Base-by-base conservation (phyloP, 495 filamentous ascomycete genomes). In the Thozetella sp. region DNA sequence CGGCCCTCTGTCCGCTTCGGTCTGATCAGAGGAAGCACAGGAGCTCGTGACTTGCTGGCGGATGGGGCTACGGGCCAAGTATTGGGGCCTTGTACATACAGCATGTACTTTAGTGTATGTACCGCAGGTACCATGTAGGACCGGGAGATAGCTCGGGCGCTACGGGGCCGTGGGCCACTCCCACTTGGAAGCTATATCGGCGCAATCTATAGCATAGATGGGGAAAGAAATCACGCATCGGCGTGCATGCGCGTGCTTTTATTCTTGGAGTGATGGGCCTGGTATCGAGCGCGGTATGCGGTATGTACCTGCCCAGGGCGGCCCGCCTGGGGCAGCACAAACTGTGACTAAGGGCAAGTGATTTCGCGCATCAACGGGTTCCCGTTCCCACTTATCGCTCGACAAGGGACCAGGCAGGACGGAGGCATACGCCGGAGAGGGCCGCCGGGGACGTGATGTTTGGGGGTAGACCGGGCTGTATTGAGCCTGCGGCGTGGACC, bases 141-240 rank as follows among this genome's bases (percentile, higher is more conserved):
- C 43, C 43, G 43, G 43, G 43, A 48, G n/a, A 48, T 48, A 48
- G 12, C n/a, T 48, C 10, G 43, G 43, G 43, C 43, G 4, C 9
- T 4, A 13, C 43, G n/a, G 10, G n/a, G n/a, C 43, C 9, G 4
- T 48, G 58, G 64, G 58, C 64, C 62, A 71, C 56, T 70, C 54
- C 51, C 45, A 51, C 51, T 24, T 63, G 45, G 48, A 55, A 58
- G 58, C 61, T 73, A 72, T 72, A 73, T 69, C 67, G 53, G 64
- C 34, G 63, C 54, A 71, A 72, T 73, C 69, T 76, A 71, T 63
- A 55, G 56, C 58, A 64, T 64, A 63, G 62, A 72, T 63, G 66
- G 61, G 59, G 40, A 61, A 66, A 62, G 53, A 72, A 74, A 75
- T 72, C 58, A 74, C 72, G 74, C 72, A 73, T 52, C 55, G 22